Evolutionary conservation across 1,139 yeast genomes (phyloP).

Genomic region (Suhomyces taliae): DNA sequence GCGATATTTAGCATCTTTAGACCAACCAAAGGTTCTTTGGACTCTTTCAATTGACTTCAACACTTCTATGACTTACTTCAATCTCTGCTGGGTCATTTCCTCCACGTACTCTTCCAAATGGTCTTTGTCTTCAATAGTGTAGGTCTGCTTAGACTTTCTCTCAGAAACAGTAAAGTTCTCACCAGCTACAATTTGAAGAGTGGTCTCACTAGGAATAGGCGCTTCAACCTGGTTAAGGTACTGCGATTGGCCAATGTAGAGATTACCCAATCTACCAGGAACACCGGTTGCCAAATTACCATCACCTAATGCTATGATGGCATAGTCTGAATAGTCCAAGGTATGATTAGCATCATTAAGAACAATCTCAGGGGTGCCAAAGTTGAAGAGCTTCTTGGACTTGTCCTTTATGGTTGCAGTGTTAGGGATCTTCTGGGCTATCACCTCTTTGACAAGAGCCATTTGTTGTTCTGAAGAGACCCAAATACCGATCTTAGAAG

Average conservation of each 20-base stretch:
- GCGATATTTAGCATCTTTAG: no score
- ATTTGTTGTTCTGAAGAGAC: constrained; percentile 42
- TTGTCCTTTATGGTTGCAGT: neutral
- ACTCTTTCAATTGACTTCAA: no score
- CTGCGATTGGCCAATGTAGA: constrained; percentile 12
- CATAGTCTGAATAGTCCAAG: constrained; percentile 13
- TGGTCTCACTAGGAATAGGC: constrained; percentile 3
- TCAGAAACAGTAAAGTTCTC: constrained; percentile 9
- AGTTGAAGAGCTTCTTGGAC: constrained; percentile 3
- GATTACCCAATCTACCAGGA: constrained; percentile 14
- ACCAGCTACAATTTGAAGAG: constrained; percentile 11
- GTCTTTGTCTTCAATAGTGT: constrained; percentile 9
- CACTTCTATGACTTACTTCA: neutral
- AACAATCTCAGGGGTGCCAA: constrained; percentile 14
- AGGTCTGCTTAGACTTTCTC: constrained; percentile 1
- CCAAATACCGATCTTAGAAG: constrained; percentile 38
- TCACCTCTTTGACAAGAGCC: constrained; percentile 24
- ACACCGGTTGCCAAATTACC: constrained; percentile 3
- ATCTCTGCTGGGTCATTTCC: constrained; percentile 8
- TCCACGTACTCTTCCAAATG: constrained; percentile 14
- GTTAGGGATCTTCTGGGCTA: constrained; percentile 6
- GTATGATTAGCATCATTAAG: constrained; percentile 5
- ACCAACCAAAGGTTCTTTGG: no score
- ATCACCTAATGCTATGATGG: constrained; percentile 12
- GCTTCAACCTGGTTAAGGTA: constrained; percentile 4